Percentiles rank a stretch among this genome's conserved stretches.
Evolutionary conservation across 805 yeast genomes (phyloP).

Genomic region (Yamadazyma paraphyllophila): DNA sequence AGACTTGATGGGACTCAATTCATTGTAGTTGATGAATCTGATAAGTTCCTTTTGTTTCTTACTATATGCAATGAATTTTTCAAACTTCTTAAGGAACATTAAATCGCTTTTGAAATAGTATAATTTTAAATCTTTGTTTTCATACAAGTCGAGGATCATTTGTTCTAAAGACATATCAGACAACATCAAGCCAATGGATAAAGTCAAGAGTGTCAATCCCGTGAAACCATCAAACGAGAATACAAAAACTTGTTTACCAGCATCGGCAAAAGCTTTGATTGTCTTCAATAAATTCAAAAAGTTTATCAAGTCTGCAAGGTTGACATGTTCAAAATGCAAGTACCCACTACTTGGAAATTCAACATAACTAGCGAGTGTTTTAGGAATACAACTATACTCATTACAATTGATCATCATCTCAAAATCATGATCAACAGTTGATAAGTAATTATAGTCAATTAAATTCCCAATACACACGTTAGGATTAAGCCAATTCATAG

Average conservation of each 20-base stretch:
- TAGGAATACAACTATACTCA: constrained; percentile 49
- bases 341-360: constrained; percentile 36
- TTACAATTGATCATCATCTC: constrained; percentile 55
- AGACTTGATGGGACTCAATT: not conserved
- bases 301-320: constrained; percentile 24
- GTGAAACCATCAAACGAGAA: constrained; percentile 40
- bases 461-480: constrained; percentile 32
- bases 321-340: constrained; percentile 18
- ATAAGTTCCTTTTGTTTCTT: constrained; percentile 5
- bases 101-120: constrained; percentile 31
- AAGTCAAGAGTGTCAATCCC: constrained; percentile 27
- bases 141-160: constrained; percentile 20
- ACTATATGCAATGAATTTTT: constrained; percentile 22
- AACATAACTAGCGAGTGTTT: constrained; percentile 28
- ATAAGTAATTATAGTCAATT: constrained; percentile 25
- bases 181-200: constrained; percentile 17
- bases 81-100: constrained; percentile 27
- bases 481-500: constrained; percentile 25
- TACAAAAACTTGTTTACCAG: constrained; percentile 24
- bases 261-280: constrained; percentile 20
- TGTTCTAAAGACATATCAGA: constrained; percentile 21
- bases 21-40: constrained; percentile 13
- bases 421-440: constrained; percentile 34
- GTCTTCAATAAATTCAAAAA: constrained; percentile 30
- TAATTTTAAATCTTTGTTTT: constrained; percentile 18